Conservation (phyloP, 2,329 filamentous ascomycete species). For the Aspergillus japonicus region DNA sequence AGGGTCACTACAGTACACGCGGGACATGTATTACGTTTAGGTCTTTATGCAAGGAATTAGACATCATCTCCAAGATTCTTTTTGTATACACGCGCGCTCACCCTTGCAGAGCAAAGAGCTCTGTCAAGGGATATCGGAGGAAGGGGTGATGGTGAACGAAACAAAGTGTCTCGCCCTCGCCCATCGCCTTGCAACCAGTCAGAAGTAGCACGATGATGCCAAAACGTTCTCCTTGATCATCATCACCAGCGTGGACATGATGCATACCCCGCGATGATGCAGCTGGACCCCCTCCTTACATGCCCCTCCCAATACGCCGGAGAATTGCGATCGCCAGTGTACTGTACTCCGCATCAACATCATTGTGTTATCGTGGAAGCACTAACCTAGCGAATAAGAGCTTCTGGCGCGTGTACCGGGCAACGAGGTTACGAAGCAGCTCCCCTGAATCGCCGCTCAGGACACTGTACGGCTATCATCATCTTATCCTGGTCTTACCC, state of each 20-base stretch:
- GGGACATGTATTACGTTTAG: conserved; percentile 7
- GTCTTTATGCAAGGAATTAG: conserved; percentile 5
- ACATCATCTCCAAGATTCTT: neutral
- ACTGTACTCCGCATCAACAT: neutral
- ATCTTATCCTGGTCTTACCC: neutral
- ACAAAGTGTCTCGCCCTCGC: neutral
- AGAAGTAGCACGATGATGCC: neutral
- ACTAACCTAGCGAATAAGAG: neutral
- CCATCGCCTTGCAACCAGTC: no score
- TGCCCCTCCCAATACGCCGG: neutral
- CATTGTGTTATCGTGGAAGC: neutral
- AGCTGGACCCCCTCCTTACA: neutral
- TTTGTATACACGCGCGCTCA: neutral
- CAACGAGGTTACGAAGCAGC: neutral
- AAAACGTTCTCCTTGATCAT: neutral
- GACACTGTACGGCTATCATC: no score
- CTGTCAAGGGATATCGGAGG: neutral
- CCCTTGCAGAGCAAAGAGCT: conserved; percentile 1
- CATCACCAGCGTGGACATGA: neutral
- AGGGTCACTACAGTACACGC: neutral
- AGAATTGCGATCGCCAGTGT: neutral
- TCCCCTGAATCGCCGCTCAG: no score
- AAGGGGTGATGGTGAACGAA: neutral
- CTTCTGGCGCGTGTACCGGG: neutral
- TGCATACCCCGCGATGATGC: neutral